These are phyloP conservation scores for Sequoiadendron giganteum DNA, from an alignment of 75 land plant species.

Conservation along the genomic window DNA sequence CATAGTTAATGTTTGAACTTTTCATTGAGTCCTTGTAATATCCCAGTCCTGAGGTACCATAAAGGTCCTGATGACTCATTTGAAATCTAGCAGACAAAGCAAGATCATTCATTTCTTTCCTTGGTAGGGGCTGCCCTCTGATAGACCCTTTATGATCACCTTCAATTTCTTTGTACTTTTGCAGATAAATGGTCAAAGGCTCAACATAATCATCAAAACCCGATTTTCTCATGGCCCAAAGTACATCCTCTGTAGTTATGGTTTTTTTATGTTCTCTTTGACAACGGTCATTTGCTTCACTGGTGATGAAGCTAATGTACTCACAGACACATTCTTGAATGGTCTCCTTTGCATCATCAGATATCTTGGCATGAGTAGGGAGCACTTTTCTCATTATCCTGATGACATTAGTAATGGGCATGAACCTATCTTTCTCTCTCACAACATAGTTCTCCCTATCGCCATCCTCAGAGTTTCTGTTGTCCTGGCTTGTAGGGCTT, in stretches of 20 bases:
- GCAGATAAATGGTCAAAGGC: conserved; percentile 60
- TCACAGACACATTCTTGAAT: conserved; percentile 87
- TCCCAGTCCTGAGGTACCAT: conserved; percentile 1
- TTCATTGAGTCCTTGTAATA: conserved; percentile 13
- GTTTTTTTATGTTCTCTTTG: conserved; percentile 20
- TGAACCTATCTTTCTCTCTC: conserved; percentile 47
- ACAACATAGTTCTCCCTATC: conserved; percentile 18
- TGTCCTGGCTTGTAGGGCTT: conserved; percentile 5
- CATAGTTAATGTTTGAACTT: conserved; percentile 6
- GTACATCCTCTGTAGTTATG: conserved; percentile 17
- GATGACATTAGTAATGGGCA: conserved; percentile 58
- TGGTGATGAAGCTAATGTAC: conserved; percentile 83
- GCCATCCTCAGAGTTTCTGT: conserved; percentile 13
- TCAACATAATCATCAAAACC: conserved; percentile 79
- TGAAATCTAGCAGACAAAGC: conserved; percentile 7
- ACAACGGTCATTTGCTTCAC: conserved; percentile 73
- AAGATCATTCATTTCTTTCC: conserved; percentile 1
- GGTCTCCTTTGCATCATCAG: conserved; percentile 76
- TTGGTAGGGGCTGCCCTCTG: conserved; percentile 7
- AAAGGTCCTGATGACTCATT: conserved; percentile 3
- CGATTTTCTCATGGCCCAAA: conserved; percentile 78
- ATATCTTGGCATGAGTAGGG: conserved; percentile 66
- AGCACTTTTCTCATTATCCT: conserved; percentile 70
- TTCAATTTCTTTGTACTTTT: conserved; percentile 46
- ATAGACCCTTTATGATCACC: conserved; percentile 7